Percentiles rank a stretch among this genome's conserved stretches.
These are phyloP conservation scores for Plantago elongata DNA, from an alignment of 257 asterid species.

Conservation along the genomic window DNA sequence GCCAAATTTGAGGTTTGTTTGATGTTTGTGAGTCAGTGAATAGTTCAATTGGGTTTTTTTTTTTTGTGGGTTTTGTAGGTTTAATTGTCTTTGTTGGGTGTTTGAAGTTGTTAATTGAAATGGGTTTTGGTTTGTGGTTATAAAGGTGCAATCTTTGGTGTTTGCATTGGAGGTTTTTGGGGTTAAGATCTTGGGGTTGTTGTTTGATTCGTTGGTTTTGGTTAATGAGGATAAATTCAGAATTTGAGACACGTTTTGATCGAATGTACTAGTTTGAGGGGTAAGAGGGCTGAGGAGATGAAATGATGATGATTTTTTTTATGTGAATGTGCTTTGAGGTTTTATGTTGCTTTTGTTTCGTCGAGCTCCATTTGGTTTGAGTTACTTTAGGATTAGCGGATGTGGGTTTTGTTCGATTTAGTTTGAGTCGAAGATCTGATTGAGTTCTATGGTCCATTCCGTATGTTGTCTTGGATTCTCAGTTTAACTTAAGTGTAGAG, in stretches of 20 bases:
- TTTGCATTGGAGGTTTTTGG: constrained; percentile 9
- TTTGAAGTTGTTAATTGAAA: too few species aligned
- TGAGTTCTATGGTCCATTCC: neutral
- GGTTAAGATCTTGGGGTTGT: constrained; percentile 10
- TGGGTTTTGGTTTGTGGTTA: constrained; percentile 8
- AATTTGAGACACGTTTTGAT: constrained; percentile 1
- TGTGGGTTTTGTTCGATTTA: neutral
- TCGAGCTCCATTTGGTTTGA: neutral
- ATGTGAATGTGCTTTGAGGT: constrained; percentile 12
- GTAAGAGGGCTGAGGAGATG: neutral
- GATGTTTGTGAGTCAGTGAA: neutral
- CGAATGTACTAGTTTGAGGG: constrained; percentile 11
- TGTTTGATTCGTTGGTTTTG: neutral
- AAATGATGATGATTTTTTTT: constrained; percentile 12
- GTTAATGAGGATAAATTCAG: constrained; percentile 5
- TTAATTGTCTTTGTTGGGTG: too few species aligned
- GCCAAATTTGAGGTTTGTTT: constrained; percentile 65
- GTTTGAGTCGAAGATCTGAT: neutral
- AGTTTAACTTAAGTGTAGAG: too few species aligned
- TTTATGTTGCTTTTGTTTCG: neutral
- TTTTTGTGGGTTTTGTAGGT: constrained; percentile 1
- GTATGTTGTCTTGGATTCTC: neutral
- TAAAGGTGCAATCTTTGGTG: neutral
- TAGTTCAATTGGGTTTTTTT: neutral
- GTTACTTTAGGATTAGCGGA: neutral